These are phyloP conservation scores for Thalassiosira mediterranea DNA, from an alignment of 352 stramenopile genomes.

Conservation along the genomic window DNA sequence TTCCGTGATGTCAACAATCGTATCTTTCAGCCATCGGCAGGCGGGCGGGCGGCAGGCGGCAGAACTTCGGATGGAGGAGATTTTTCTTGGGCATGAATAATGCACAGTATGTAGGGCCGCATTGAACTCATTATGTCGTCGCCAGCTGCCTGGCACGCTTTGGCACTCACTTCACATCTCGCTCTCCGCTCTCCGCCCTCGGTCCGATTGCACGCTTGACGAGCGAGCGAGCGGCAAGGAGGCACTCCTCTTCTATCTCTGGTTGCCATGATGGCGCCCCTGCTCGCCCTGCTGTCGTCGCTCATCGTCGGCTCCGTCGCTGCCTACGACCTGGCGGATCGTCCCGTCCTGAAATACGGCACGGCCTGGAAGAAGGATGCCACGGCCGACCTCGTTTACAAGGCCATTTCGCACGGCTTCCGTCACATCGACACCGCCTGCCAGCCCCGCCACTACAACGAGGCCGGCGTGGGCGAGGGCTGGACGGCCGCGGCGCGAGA, in stretches of 20 bases:
- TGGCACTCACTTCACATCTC: too few relatives aligned
- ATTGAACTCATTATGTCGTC: too few relatives aligned
- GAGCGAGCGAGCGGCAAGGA: too few relatives aligned
- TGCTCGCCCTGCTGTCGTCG: background rate
- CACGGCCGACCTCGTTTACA: slow-evolving; percentile 65
- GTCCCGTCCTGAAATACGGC: slow-evolving; percentile 62
- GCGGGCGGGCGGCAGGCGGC: too few relatives aligned
- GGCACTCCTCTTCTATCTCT: background rate
- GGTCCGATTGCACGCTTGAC: too few relatives aligned
- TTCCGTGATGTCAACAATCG: too few relatives aligned
- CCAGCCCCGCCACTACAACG: slow-evolving; percentile 85
- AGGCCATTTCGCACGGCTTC: slow-evolving; percentile 76
- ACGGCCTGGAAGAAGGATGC: slow-evolving; percentile 84
- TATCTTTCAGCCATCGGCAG: too few relatives aligned
- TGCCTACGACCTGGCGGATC: slow-evolving; percentile 14
- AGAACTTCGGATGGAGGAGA: too few relatives aligned
- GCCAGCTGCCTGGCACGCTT: too few relatives aligned
- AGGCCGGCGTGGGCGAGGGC: slow-evolving; percentile 74
- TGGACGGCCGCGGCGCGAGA: slow-evolving; percentile 61
- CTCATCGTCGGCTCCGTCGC: background rate
- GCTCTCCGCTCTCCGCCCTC: too few relatives aligned
- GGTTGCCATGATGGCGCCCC: background rate
- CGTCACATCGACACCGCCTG: slow-evolving; percentile 85
- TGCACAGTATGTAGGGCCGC: too few relatives aligned
- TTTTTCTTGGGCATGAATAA: too few relatives aligned